A percentile compares a stretch with the other conserved stretches of the same genome.
Evolutionary conservation across 805 yeast species (phyloP).

Genomic region (Candida ponderosae): DNA sequence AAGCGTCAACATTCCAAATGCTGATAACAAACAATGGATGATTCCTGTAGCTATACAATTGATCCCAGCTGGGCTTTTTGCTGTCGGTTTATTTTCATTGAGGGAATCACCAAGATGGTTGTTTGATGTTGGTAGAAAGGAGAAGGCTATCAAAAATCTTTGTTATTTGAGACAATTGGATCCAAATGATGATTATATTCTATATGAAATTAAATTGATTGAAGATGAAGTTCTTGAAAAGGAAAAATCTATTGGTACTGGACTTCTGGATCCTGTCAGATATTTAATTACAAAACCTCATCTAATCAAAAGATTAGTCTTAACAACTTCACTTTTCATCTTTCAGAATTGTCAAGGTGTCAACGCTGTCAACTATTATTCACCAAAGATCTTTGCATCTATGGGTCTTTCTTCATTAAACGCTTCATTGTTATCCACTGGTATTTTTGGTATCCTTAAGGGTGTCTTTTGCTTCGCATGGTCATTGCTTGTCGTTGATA

Average conservation of each 20-base stretch:
- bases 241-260: constrained; percentile 23
- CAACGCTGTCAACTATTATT: constrained; percentile 43
- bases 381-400: constrained; percentile 42
- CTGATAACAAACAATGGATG: constrained; percentile 32
- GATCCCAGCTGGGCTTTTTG: constrained; percentile 32
- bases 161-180: constrained; percentile 31
- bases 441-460: constrained; percentile 44
- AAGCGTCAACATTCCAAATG: constrained; percentile 21
- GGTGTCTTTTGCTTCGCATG: constrained; percentile 35
- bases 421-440: constrained; percentile 42
- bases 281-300: constrained; percentile 23
- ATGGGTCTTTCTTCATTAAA: constrained; percentile 39
- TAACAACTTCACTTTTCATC: constrained; percentile 31
- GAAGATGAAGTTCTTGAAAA: constrained; percentile 18
- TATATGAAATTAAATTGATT: constrained; percentile 29
- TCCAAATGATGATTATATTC: constrained; percentile 29
- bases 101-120: constrained; percentile 37
- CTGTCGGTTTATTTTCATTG: constrained; percentile 26
- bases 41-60: constrained; percentile 37
- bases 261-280: constrained; percentile 32
- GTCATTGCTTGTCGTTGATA: constrained; percentile 38
- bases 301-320: constrained; percentile 27
- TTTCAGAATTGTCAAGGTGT: constrained; percentile 42
- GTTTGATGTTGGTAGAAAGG: constrained; percentile 25
- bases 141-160: constrained; percentile 26